A percentile compares a stretch with the other conserved stretches of the same genome.
phyloP scores from a whole-genome alignment of 1,284 basidiomycete species.

The Rugosomyces carneus region DNA sequence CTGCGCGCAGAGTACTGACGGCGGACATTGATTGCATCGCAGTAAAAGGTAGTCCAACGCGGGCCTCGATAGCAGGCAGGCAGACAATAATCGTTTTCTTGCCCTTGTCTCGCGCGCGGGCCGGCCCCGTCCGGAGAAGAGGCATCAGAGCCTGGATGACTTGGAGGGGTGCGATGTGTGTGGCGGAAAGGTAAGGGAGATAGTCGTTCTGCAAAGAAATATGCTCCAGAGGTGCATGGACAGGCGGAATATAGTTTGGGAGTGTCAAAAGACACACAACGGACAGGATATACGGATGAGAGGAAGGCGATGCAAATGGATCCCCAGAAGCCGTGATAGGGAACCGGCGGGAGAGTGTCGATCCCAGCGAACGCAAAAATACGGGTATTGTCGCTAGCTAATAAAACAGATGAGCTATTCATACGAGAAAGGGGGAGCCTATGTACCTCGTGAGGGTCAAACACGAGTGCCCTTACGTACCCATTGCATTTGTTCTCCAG shows the following conservation, averaged over 20 bases:
- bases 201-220: slow-evolving; percentile 59
- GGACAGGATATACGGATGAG: slow-evolving; percentile 63
- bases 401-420: slow-evolving; percentile 8
- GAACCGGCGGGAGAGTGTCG: slow-evolving; percentile 75
- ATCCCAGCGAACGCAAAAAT: slow-evolving; percentile 72
- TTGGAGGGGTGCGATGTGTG: slow-evolving; percentile 70
- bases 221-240: slow-evolving; percentile 62
- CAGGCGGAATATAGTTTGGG: slow-evolving; percentile 31
- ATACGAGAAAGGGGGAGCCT: slow-evolving; percentile 1
- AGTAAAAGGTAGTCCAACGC: slow-evolving; percentile 65
- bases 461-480: slow-evolving; percentile 70
- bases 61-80: slow-evolving; percentile 60
- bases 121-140: slow-evolving; percentile 56
- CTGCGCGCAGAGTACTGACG: slow-evolving; percentile 59
- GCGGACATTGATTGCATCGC: slow-evolving; percentile 67
- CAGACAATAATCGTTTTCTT: slow-evolving; percentile 66
- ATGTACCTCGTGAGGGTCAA: slow-evolving; percentile 69
- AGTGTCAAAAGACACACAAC: slow-evolving; percentile 67
- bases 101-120: slow-evolving; percentile 42
- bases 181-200: slow-evolving; percentile 59
- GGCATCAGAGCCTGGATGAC: slow-evolving; percentile 72
- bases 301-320: slow-evolving; percentile 59
- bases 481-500: slow-evolving; percentile 64
- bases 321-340: slow-evolving; percentile 73
- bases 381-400: slow-evolving; percentile 65